Base-by-base conservation (phyloP, 2,329 filamentous ascomycete genomes). In the Colletotrichum chlorophyti region DNA sequence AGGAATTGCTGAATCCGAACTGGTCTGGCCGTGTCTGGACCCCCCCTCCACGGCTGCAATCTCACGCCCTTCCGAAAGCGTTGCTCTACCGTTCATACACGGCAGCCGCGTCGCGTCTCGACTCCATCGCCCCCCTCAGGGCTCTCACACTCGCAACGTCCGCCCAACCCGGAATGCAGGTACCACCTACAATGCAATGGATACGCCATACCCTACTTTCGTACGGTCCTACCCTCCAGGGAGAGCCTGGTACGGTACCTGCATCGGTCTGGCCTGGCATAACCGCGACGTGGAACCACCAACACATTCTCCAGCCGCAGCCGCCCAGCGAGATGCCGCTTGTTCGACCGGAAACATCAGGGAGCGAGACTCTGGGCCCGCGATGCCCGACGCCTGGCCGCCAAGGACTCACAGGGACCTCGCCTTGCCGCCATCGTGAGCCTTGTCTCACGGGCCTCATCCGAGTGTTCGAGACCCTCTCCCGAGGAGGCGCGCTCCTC, bases 51-150 rank as follows among this genome's bases (percentile, higher is more conserved):
- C 34, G 46, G 34, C 32, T 15, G 17, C n/a, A n/a, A n/a, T n/a
- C n/a, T n/a, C n/a, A n/a, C n/a, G n/a, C n/a, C n/a, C n/a, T 52
- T 31, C 49, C 49, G 49, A 23, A 52, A 52, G 15, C 38, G 49
- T 52, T 43, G 32, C 12, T 52, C 14, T 53, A 59, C 24, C 38
- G 21, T 52, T 17, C 26, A 9, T 11, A 52, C 35, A 42, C 37
- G 50, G n/a, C 42, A 49, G 50, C 55, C 55, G 55, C 37, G 42
- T 43, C 49, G 19, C 35, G 37, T 59, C 55, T 54, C 55, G 42
- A 38, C 55, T 17, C 37, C 17, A 19, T 17, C 14, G 23, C 19
- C 14, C 5, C 42, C 35, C 55, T 24, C 29, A 10, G 26, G 35
- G 23, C 37, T 37, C n/a, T n/a, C n/a, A n/a, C 42, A 37, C 43